phyloP scores from a whole-genome alignment of 495 filamentous ascomycete genomes.

The Aspergillus homomorphus region DNA sequence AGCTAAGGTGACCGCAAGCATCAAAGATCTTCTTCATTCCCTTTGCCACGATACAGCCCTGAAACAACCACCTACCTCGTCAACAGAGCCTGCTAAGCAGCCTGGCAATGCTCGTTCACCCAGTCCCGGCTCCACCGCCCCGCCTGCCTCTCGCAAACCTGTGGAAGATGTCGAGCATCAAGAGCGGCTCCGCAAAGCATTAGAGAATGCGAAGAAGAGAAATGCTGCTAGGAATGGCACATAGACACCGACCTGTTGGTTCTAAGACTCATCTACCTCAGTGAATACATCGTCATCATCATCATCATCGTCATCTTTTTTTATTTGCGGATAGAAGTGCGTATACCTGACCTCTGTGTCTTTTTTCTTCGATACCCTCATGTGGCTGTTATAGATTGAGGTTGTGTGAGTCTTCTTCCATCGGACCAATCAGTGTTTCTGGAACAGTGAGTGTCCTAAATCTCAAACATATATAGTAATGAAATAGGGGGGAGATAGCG shows the following conservation, averaged over 20 bases:
- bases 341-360: background rate
- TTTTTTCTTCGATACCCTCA: too few relatives aligned
- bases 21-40: constrained; percentile 31
- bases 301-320: background rate
- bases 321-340: background rate
- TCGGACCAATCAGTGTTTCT: too few relatives aligned
- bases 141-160: constrained; percentile 11
- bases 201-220: constrained; percentile 50
- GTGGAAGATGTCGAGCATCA: constrained; percentile 39
- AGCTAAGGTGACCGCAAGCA: constrained; percentile 28
- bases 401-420: too few relatives aligned
- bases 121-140: constrained; percentile 20
- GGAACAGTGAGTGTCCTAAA: too few relatives aligned
- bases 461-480: too few relatives aligned
- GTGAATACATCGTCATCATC: background rate
- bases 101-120: constrained; percentile 18
- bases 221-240: constrained; percentile 39
- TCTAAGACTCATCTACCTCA: background rate
- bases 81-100: constrained; percentile 16
- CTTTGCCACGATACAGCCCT: constrained; percentile 30
- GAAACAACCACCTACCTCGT: constrained; percentile 13
- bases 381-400: too few relatives aligned
- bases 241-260: background rate
- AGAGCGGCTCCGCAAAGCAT: constrained; percentile 44
- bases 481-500: too few relatives aligned